Percentiles rank a stretch among this genome's conserved stretches.
Conservation (phyloP, 2,329 filamentous ascomycete genomes). For the Neofusicoccum ribis region DNA sequence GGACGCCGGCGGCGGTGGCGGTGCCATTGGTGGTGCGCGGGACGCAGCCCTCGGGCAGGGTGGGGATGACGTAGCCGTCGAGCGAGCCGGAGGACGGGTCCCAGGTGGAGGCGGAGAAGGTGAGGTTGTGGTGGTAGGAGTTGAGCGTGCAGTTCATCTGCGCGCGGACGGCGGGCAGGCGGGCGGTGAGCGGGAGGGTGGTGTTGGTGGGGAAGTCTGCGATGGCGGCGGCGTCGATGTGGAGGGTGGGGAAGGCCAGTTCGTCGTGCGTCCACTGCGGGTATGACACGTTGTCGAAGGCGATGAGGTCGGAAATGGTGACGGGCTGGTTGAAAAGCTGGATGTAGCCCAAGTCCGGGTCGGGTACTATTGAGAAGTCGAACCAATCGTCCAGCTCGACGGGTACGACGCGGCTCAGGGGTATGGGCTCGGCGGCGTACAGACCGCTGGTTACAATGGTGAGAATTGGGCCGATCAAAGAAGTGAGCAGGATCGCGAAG, state of each 20-base stretch:
- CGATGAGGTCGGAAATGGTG: neutral
- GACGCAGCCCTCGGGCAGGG: neutral
- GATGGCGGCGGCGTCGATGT: neutral
- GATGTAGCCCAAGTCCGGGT: neutral
- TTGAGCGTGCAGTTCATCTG: conserved; percentile 6
- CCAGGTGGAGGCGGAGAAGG: too few species aligned
- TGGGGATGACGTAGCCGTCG: too few species aligned
- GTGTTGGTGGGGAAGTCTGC: neutral
- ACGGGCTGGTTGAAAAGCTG: neutral
- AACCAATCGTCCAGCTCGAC: neutral
- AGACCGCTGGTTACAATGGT: neutral
- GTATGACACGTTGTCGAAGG: neutral
- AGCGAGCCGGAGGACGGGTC: too few species aligned
- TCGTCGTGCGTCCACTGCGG: conserved; percentile 5
- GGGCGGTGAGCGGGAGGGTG: neutral
- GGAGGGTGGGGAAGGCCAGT: neutral
- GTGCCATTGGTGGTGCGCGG: neutral
- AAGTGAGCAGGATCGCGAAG: neutral
- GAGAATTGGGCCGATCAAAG: neutral
- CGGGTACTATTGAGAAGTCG: neutral
- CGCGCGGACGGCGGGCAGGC: neutral
- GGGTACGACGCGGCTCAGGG: neutral
- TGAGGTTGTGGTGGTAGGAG: neutral
- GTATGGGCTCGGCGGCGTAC: neutral
- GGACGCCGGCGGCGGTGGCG: neutral